Percentiles rank a stretch among this genome's conserved stretches.
phyloP scores from a whole-genome alignment of 805 yeast genomes.

The Jamesozyma gamospora region DNA sequence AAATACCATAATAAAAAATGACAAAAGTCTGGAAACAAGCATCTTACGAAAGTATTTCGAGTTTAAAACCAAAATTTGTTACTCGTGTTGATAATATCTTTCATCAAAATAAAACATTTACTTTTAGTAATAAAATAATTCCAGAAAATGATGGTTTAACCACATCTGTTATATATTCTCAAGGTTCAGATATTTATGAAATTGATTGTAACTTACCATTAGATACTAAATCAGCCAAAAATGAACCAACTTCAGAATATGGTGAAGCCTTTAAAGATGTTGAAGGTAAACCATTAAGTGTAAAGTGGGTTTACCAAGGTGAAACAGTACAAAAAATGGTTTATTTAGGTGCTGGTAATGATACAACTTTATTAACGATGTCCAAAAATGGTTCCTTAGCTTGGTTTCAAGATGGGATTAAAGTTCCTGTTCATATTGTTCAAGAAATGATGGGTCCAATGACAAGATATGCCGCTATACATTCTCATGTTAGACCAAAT shows the following conservation, averaged over 20 bases:
- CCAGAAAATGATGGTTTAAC: constrained; percentile 17
- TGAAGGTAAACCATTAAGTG: constrained; percentile 8
- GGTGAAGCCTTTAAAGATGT: constrained; percentile 60
- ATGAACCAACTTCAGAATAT: constrained; percentile 44
- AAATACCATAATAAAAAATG: constrained; percentile 1
- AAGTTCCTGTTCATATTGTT: constrained; percentile 21
- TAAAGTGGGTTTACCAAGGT: constrained; percentile 21
- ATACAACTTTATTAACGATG: constrained; percentile 26
- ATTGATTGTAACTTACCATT: constrained; percentile 19
- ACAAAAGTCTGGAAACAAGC: constrained; percentile 34
- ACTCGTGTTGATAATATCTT: constrained; percentile 20
- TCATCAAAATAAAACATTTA: constrained; percentile 14
- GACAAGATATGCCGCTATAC: constrained; percentile 18
- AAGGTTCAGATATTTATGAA: constrained; percentile 23
- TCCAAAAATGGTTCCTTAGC: constrained; percentile 22
- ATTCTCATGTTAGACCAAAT: constrained; percentile 13
- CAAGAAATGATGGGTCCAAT: constrained; percentile 22
- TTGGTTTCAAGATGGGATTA: constrained; percentile 21
- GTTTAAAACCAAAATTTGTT: constrained; percentile 30
- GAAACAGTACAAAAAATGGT: constrained; percentile 18
- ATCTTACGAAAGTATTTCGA: constrained; percentile 37
- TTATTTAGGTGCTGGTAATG: constrained; percentile 26
- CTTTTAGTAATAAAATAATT: constrained; percentile 17
- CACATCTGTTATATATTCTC: constrained; percentile 18
- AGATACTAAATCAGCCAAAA: constrained; percentile 12